phyloP scores from a whole-genome alignment of 768 basidiomycete species.

The Sarcodon sp. region DNA sequence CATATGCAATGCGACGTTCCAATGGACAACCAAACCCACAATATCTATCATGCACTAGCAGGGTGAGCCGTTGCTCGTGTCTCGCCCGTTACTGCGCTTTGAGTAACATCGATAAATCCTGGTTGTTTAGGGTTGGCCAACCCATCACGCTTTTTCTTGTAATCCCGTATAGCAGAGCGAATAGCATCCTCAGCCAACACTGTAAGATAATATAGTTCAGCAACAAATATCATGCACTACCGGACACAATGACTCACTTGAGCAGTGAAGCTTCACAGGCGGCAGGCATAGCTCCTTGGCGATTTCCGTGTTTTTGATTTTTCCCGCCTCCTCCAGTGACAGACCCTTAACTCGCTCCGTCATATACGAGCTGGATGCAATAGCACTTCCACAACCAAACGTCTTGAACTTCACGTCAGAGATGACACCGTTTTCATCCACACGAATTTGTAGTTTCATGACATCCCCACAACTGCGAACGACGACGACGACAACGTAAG shows the following conservation, averaged over 20 bases:
- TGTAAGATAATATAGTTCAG: constrained; percentile 18
- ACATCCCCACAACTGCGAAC: constrained; percentile 81
- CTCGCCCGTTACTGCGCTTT: constrained; percentile 38
- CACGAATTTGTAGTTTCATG: constrained; percentile 98
- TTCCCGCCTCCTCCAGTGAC: constrained; percentile 85
- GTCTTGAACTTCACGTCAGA: constrained; percentile 99
- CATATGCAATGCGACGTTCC: too few relatives aligned
- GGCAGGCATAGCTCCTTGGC: constrained; percentile 93
- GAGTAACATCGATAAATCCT: constrained; percentile 63
- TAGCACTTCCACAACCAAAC: constrained; percentile 96
- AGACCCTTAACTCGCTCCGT: constrained; percentile 97
- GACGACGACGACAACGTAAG: constrained; percentile 9
- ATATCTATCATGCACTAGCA: constrained; percentile 9
- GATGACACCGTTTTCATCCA: constrained; percentile 89
- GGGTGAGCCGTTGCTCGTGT: constrained; percentile 40
- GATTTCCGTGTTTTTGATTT: constrained; percentile 98
- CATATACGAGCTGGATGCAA: constrained; percentile 97
- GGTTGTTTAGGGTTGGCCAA: constrained; percentile 36
- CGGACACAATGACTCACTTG: constrained; percentile 46
- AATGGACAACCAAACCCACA: background rate
- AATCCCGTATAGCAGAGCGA: constrained; percentile 94
- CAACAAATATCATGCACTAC: background rate
- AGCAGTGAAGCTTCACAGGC: constrained; percentile 93
- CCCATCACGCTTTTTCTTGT: constrained; percentile 68
- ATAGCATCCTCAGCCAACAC: constrained; percentile 99